Conservation (phyloP, 2,329 filamentous ascomycete species). For the Cladosporium oxysporum region DNA sequence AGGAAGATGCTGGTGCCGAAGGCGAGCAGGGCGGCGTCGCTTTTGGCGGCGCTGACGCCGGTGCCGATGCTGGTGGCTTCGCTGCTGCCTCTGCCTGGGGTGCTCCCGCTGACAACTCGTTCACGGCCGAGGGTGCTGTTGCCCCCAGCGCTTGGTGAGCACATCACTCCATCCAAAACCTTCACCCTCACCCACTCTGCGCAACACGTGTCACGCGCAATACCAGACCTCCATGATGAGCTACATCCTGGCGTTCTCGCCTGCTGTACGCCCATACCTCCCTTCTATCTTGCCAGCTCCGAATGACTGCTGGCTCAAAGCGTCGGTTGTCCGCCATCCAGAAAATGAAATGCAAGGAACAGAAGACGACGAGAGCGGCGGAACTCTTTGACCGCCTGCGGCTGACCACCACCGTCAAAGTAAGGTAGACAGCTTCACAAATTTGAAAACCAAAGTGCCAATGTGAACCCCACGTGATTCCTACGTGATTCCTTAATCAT, state of each 20-base stretch:
- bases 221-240: neutral
- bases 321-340: neutral
- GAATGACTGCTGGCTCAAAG: neutral
- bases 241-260: neutral
- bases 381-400: neutral
- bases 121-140: neutral
- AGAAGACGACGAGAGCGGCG: neutral
- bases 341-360: neutral
- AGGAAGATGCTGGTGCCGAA: constrained; percentile 28
- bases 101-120: constrained; percentile 7
- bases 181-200: neutral
- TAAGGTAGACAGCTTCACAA: neutral
- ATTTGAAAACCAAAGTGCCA: neutral
- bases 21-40: constrained; percentile 21
- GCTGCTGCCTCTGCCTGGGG: constrained; percentile 26
- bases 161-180: neutral
- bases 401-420: neutral
- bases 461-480: neutral
- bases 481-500: neutral
- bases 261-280: neutral
- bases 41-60: neutral
- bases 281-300: neutral
- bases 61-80: constrained; percentile 22
- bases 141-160: constrained; percentile 8
- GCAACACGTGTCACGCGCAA: neutral